Evolutionary conservation across 2,329 filamentous ascomycete species (phyloP), one percentile per base, ranked within the genome.

Genomic region (Fusarium miscanthi): DNA sequence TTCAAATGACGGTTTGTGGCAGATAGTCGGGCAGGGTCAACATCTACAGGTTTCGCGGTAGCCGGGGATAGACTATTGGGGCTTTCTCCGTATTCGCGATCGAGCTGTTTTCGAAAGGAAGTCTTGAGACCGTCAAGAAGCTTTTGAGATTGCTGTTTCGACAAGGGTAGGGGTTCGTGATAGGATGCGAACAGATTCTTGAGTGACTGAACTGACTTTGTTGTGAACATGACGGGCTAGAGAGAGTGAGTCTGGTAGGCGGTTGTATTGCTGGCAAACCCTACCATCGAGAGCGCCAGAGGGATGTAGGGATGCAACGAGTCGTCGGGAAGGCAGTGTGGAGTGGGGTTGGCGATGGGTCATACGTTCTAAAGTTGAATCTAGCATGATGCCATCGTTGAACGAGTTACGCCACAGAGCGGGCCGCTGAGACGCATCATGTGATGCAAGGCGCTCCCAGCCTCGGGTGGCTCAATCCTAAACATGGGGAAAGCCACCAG

Each of bases 101-200:
- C 87, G n/a, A 90, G 85, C 35, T 89, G 86, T 60, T 84, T 84
- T 57, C 88, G 85, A 76, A 90, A 90, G 5, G 88, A 89, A 10
- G 82, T 80, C 56, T 88, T 90, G 57, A 90, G 83, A 38, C 85
- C 84, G 59, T 88, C 83, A 69, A 90, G 86, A 13, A 90, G 84
- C 73, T 86, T 85, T 68, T 87, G 84, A 31, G 87, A 86, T 62
- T 89, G 86, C 60, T 84, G 82, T 46, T 81, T 80, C 48, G 82
- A 86, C 42, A 90, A 80, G 3, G 86, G 84, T 4, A 87, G 79
- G 11, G 88, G 87, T 52, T 88, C 86, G 75, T 89, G 87, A 59
- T 83, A 83, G 51, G 81, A 79, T 27, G 81, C 80, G 72, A 83
- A 83, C 49, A 83, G 80, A 62, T 81, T 81, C 66, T 81, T 81